phyloP scores from a whole-genome alignment of 129 eudicot genomes.

The Logfia minima region DNA sequence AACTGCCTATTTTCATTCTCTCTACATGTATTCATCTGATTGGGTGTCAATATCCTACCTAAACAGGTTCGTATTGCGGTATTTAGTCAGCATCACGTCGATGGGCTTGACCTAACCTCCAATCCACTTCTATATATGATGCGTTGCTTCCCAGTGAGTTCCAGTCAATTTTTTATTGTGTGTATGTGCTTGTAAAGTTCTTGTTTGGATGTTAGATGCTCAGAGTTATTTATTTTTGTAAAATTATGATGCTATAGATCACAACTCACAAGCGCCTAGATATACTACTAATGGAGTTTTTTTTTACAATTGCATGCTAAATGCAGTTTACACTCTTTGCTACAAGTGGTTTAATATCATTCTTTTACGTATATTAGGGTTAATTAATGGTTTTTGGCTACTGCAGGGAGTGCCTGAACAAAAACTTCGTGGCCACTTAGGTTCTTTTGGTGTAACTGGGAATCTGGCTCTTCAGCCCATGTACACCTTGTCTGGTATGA shows the following conservation, averaged over 20 bases:
- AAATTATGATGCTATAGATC: neutral
- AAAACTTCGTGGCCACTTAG: slow-evolving; percentile 89
- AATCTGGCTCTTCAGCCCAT: slow-evolving; percentile 99
- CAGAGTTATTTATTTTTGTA: neutral
- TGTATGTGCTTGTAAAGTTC: neutral
- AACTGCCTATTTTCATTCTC: neutral
- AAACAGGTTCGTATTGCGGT: slow-evolving; percentile 95
- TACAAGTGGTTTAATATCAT: neutral
- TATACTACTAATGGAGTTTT: neutral
- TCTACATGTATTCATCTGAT: slow-evolving; percentile 14
- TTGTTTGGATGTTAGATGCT: slow-evolving; percentile 3
- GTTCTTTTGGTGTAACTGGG: slow-evolving; percentile 96
- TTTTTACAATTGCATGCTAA: neutral
- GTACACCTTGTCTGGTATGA: slow-evolving; percentile 95
- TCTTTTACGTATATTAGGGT: neutral
- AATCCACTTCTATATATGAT: slow-evolving; percentile 97
- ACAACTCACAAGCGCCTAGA: neutral
- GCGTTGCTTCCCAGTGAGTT: slow-evolving; percentile 98
- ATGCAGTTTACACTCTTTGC: neutral
- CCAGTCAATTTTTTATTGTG: neutral
- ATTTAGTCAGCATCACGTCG: slow-evolving; percentile 98
- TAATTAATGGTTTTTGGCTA: slow-evolving; percentile 25
- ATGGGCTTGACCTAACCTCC: slow-evolving; percentile 94
- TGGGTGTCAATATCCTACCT: neutral
- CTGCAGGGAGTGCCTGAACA: slow-evolving; percentile 97